Evolutionary conservation across 202 grass and related monocot genomes (phyloP), one percentile per base, ranked within the genome.

Genomic region (Schoenoplectus triqueter): DNA sequence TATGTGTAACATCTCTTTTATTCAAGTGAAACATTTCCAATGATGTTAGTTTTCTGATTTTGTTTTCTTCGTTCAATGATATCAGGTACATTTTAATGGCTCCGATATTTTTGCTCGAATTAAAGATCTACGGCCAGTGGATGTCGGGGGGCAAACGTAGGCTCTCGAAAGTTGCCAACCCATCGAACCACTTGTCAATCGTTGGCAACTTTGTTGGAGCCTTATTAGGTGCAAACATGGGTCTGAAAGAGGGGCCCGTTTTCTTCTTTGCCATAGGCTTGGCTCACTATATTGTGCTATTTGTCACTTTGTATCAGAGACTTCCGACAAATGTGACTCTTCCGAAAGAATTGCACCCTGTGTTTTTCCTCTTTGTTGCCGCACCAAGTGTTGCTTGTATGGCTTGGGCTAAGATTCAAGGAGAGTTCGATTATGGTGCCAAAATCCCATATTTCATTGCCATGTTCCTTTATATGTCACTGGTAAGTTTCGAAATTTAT

Each of bases 51-150:
- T 52, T 62, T 46, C 56, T 60, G 6, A 51, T 0, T 0, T 65
- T 51, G 31, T 31, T 82, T 14, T 64, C 18, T 18, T 45, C 85
- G 54, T 73, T 84, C 88, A 83, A 86, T 42, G 64, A 44, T 55
- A 59, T 87, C 2, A 92, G 94, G 94, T 97, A 97, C 87, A 78
- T 80, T 15, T 69, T 91, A 46, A 97, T 97, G 92, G 89, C 87
- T 39, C 94, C 94, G 40, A 92, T 97, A 84, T 97, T 97, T 85
- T 69, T 76, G 84, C 86, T 97, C 1, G 94, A 97, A 75, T 84
- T 97, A 66, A 97, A 97, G 87, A 92, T 97, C 87, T 97, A 97
- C 73, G 94, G 94, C 1, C 94, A 97, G 79, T 97, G 94, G 94
- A 97, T 97, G 92, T 97, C 90, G 0, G 90, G 92, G 0, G 90